Evolutionary conservation across 2,329 filamentous ascomycete genomes (phyloP).

Genomic region (Phialophora expanda): DNA sequence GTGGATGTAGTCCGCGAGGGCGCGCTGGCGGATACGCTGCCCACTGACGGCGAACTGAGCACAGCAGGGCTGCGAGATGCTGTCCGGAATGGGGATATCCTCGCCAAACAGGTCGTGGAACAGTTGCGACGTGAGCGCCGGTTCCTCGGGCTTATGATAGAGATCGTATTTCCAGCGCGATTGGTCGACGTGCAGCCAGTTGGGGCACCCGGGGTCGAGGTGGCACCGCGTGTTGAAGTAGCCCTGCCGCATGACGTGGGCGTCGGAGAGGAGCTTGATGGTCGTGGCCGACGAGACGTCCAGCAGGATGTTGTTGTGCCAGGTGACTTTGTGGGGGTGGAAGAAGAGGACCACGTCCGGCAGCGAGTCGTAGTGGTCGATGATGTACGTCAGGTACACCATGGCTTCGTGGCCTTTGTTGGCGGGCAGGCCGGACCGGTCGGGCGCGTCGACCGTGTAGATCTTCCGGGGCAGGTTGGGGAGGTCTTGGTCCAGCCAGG

Average conservation of each 20-base stretch:
- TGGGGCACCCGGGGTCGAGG: constrained; percentile 63
- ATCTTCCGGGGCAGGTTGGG: constrained; percentile 40
- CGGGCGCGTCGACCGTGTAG: constrained; percentile 28
- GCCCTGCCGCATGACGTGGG: constrained; percentile 58
- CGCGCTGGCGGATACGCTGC: constrained; percentile 62
- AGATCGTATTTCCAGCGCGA: constrained; percentile 48
- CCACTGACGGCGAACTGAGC: constrained; percentile 67
- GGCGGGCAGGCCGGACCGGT: constrained; percentile 45
- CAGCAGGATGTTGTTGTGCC: constrained; percentile 65
- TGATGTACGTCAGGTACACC: constrained; percentile 67
- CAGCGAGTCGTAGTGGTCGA: constrained; percentile 65
- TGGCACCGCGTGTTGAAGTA: constrained; percentile 67
- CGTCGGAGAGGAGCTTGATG: constrained; percentile 58
- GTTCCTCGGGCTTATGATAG: constrained; percentile 55
- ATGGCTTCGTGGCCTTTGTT: constrained; percentile 69
- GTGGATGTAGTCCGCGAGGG: constrained; percentile 60
- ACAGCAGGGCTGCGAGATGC: constrained; percentile 67
- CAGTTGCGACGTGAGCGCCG: constrained; percentile 51
- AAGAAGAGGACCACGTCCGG: constrained; percentile 67
- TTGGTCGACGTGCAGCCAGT: constrained; percentile 58
- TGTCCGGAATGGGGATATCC: constrained; percentile 48
- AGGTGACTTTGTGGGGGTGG: constrained; percentile 61
- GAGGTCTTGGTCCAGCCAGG: constrained; percentile 54
- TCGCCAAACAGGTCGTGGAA: constrained; percentile 49
- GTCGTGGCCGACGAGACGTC: constrained; percentile 57